Evolutionary conservation across 1,284 basidiomycete genomes (phyloP).

Genomic region (Cryptococcus depauperatus): DNA sequence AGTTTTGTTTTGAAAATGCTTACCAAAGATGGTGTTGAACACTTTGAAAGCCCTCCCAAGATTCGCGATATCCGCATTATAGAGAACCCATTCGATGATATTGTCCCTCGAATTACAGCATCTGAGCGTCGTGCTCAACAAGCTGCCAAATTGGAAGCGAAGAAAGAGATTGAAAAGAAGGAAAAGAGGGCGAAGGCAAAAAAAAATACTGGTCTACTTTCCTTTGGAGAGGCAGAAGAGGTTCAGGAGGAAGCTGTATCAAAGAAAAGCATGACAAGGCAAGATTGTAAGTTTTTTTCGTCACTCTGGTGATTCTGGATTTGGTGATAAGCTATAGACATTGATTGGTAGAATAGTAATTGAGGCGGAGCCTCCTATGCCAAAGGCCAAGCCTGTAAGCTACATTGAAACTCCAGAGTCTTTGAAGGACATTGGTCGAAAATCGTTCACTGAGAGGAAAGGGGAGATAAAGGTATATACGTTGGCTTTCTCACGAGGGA

Average conservation of each 20-base stretch:
- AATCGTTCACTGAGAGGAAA: slow-evolving; percentile 43
- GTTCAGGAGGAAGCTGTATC: slow-evolving; percentile 48
- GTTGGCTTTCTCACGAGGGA: neutral
- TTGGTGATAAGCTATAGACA: no score
- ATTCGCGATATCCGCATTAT: slow-evolving; percentile 74
- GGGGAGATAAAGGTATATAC: slow-evolving; percentile 29
- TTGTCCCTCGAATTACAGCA: slow-evolving; percentile 91
- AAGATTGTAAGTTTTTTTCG: slow-evolving; percentile 65
- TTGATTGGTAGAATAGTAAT: slow-evolving; percentile 54
- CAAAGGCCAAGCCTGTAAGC: slow-evolving; percentile 15
- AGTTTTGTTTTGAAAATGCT: slow-evolving; percentile 33
- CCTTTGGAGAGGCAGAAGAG: slow-evolving; percentile 75
- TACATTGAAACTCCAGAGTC: slow-evolving; percentile 27
- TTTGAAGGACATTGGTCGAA: slow-evolving; percentile 16
- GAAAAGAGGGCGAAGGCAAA: slow-evolving; percentile 65
- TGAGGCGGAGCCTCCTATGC: slow-evolving; percentile 30
- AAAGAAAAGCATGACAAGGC: slow-evolving; percentile 70
- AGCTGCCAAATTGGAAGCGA: slow-evolving; percentile 63
- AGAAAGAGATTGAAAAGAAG: slow-evolving; percentile 65
- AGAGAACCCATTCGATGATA: slow-evolving; percentile 90
- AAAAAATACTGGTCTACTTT: slow-evolving; percentile 79
- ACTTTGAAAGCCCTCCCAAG: slow-evolving; percentile 65
- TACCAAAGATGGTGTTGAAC: slow-evolving; percentile 2
- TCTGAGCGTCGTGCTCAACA: slow-evolving; percentile 77
- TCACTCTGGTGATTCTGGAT: no score